A percentile compares a stretch with the other conserved stretches of the same genome.
phyloP scores from a whole-genome alignment of 345 rosid genomes.

The Gossypium sturtianum region DNA sequence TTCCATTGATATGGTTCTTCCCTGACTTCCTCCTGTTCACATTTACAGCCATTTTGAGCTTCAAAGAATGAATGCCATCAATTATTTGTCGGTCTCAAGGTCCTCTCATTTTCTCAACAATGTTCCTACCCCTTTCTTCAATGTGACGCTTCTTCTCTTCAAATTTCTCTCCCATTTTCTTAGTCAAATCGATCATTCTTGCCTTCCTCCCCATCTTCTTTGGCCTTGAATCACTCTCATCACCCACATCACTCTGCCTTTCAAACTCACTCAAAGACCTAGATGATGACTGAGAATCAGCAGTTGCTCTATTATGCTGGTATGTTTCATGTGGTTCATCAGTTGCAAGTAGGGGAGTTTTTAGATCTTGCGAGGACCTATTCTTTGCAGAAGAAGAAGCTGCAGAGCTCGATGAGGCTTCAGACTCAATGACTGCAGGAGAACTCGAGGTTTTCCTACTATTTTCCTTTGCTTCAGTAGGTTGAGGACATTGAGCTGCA shows the following conservation, averaged over 20 bases:
- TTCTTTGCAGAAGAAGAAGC: conserved; percentile 20
- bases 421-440: conserved; percentile 17
- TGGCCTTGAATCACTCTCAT: conserved; percentile 47
- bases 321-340: conserved; percentile 28
- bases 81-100: conserved; percentile 22
- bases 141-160: conserved; percentile 85
- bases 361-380: conserved; percentile 45
- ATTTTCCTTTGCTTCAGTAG: conserved; percentile 8
- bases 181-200: conserved; percentile 70
- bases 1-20: background rate
- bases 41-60: background rate
- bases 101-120: conserved; percentile 87
- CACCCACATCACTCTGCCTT: conserved; percentile 20
- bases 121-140: conserved; percentile 67
- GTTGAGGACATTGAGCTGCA: background rate
- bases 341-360: conserved; percentile 41
- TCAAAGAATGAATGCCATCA: background rate
- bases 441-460: background rate
- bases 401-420: conserved; percentile 20
- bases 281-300: conserved; percentile 25
- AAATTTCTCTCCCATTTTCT: conserved; percentile 86
- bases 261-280: conserved; percentile 24
- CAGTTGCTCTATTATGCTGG: conserved; percentile 17
- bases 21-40: background rate
- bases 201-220: conserved; percentile 64